A percentile compares a stretch with the other conserved stretches of the same genome.
Conservation (phyloP, 2,329 filamentous ascomycete genomes). For the Calonectria fujianensis region DNA sequence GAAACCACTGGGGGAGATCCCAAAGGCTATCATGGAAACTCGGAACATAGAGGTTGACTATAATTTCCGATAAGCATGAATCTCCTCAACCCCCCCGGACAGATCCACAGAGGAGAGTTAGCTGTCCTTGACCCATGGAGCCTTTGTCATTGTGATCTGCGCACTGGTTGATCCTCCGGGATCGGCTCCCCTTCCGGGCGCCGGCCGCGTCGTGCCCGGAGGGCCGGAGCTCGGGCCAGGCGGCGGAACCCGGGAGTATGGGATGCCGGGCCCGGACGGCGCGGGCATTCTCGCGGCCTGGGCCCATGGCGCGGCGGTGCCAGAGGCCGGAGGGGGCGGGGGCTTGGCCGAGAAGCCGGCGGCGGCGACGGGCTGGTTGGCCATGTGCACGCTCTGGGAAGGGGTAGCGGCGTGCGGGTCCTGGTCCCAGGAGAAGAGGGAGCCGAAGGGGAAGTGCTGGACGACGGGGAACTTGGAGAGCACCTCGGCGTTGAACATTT, state of each 20-base stretch:
- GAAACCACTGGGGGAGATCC: neutral
- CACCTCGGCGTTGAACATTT: slow-evolving; percentile 99
- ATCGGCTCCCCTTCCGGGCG: slow-evolving; percentile 44
- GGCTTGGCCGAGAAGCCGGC: slow-evolving; percentile 50
- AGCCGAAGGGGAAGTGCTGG: slow-evolving; percentile 94
- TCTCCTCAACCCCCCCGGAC: neutral
- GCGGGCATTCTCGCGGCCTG: slow-evolving; percentile 63
- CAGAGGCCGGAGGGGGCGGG: slow-evolving; percentile 51
- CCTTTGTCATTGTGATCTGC: slow-evolving; percentile 66
- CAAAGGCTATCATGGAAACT: neutral
- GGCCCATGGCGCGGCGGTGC: slow-evolving; percentile 68
- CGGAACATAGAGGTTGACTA: slow-evolving; percentile 2
- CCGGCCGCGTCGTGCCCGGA: slow-evolving; percentile 46
- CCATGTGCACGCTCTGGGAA: slow-evolving; percentile 73
- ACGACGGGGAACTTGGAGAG: slow-evolving; percentile 97
- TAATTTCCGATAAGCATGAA: neutral
- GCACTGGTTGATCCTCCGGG: slow-evolving; percentile 60
- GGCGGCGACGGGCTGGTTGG: slow-evolving; percentile 68
- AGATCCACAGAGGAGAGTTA: slow-evolving; percentile 19
- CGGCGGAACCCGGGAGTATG: slow-evolving; percentile 61
- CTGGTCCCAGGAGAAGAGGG: slow-evolving; percentile 84
- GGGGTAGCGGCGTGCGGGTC: slow-evolving; percentile 76
- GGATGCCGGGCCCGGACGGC: slow-evolving; percentile 60
- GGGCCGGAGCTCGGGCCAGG: slow-evolving; percentile 56
- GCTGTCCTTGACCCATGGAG: slow-evolving; percentile 66